Evolutionary conservation across 2,329 filamentous ascomycete species (phyloP), one percentile per base, ranked within the genome.

Genomic region (Seiridium cupressi): DNA sequence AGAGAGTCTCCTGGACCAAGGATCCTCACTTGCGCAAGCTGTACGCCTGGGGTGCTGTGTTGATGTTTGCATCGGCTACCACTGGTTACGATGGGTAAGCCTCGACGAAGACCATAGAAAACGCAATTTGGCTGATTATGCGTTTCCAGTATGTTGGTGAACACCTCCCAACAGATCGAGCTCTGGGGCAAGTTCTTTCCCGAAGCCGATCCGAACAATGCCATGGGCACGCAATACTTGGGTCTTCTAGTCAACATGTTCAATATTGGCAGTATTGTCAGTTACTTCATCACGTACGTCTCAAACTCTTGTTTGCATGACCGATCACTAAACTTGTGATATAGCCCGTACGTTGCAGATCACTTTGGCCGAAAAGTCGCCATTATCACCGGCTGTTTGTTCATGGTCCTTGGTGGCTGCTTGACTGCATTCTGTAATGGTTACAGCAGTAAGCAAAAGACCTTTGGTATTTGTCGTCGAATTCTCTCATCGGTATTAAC

Each of bases 61-160:
- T 88, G 60, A 83, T 84, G 71, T 75, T 87, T 60, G 84, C 83
- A 10, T 87, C 84, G 36, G 84, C 84, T 48, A 87, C 84, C 36
- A 87, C 84, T 6, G 84, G 84, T 57, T 87, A 86, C 68, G 85
- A 88, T 72, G 84, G 84, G 76, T 78, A 62, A 65, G 65, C 35
- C 32, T 13, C 13, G 26, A 7, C n/a, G 9, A 10, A n/a, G 9
- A 11, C 32, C 13, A 5, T 55, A 7, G 18, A 11, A 4, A n/a
- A 34, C 35, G 9, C 8, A 40, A 5, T 31, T 47, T 5, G 18
- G 18, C 55, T 57, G 40, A 57, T 42, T 5, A 13, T 10, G 3
- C n/a, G 10, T 8, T 31, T 44, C 4, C 31, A 69, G 79, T 59
- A 82, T 84, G 79, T 75, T 85, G 62, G 76, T 85, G 69, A 86